Conservation (phyloP, 164 flowering plant species). For the Amborella trichopoda region DNA sequence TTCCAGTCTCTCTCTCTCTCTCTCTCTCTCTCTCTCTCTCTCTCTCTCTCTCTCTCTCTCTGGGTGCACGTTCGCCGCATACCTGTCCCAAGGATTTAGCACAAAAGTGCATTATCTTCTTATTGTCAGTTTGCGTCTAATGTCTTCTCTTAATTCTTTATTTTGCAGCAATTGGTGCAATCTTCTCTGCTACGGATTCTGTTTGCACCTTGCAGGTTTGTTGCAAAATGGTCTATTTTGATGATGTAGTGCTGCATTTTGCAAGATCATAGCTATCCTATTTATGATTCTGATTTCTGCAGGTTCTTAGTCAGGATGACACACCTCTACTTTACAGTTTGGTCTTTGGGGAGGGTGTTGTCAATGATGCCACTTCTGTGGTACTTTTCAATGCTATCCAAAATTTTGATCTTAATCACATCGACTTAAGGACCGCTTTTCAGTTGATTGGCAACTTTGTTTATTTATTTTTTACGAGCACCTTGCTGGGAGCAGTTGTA, state of each 20-base stretch:
- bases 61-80: background rate
- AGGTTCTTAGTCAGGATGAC: constrained; percentile 95
- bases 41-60: constrained; percentile 1
- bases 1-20: constrained; percentile 14
- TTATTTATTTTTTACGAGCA: constrained; percentile 64
- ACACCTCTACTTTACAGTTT: constrained; percentile 82
- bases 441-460: constrained; percentile 56
- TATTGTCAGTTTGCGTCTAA: no score
- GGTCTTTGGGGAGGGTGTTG: constrained; percentile 95
- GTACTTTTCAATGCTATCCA: constrained; percentile 94
- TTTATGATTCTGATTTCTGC: no score
- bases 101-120: no score
- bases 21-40: constrained; percentile 36
- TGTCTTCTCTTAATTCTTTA: constrained; percentile 1
- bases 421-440: constrained; percentile 29
- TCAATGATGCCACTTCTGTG: constrained; percentile 92
- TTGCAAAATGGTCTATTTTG: no score
- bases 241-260: constrained; percentile 1
- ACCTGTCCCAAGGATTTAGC: no score
- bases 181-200: constrained; percentile 84
- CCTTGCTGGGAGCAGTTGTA: constrained; percentile 70
- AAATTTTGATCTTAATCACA: constrained; percentile 61
- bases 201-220: constrained; percentile 80
- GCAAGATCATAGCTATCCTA: no score
- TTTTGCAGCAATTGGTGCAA: constrained; percentile 60